Evolutionary conservation across 768 basidiomycete species (phyloP).

Genomic region (Boletus rufocinnamomeus): DNA sequence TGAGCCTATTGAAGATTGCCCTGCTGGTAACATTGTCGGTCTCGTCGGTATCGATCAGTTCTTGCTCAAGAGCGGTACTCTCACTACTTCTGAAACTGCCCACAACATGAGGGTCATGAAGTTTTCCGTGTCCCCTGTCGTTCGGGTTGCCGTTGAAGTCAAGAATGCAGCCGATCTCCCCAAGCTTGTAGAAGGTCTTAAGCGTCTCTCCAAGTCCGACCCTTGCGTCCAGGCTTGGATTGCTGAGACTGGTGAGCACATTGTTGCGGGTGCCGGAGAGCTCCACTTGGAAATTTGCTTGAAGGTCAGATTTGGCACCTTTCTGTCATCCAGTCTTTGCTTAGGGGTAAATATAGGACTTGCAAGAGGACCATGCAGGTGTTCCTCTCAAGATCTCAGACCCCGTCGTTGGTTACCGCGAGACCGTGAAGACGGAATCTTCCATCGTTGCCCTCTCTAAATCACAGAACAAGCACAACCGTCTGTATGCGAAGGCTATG

Average conservation of each 20-base stretch:
- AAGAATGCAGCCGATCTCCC: constrained; percentile 99
- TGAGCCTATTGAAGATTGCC: constrained; percentile 99
- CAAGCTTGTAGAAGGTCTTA: constrained; percentile 99
- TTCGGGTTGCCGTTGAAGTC: constrained; percentile 98
- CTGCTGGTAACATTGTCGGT: constrained; percentile 97
- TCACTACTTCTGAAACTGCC: constrained; percentile 96
- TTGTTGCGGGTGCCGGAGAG: constrained; percentile 99
- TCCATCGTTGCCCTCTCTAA: constrained; percentile 96
- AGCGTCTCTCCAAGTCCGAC: constrained; percentile 99
- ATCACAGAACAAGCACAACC: constrained; percentile 99
- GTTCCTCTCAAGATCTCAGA: constrained; percentile 98
- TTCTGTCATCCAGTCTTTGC: background rate
- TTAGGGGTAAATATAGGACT: constrained; percentile 59
- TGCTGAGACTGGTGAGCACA: constrained; percentile 91
- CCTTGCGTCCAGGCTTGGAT: constrained; percentile 99
- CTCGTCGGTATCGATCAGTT: constrained; percentile 99
- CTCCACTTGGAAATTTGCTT: constrained; percentile 99
- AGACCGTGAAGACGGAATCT: constrained; percentile 96
- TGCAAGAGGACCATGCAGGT: constrained; percentile 99
- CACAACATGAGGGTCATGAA: constrained; percentile 99
- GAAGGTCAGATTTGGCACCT: constrained; percentile 57
- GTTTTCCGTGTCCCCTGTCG: constrained; percentile 99
- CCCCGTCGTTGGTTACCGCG: constrained; percentile 96
- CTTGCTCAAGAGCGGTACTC: constrained; percentile 98
- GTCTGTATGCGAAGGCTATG: constrained; percentile 90